A percentile compares a stretch with the other conserved stretches of the same genome.
Conservation (phyloP, 2,329 filamentous ascomycete genomes). For the Monosporascus cannonballus region DNA sequence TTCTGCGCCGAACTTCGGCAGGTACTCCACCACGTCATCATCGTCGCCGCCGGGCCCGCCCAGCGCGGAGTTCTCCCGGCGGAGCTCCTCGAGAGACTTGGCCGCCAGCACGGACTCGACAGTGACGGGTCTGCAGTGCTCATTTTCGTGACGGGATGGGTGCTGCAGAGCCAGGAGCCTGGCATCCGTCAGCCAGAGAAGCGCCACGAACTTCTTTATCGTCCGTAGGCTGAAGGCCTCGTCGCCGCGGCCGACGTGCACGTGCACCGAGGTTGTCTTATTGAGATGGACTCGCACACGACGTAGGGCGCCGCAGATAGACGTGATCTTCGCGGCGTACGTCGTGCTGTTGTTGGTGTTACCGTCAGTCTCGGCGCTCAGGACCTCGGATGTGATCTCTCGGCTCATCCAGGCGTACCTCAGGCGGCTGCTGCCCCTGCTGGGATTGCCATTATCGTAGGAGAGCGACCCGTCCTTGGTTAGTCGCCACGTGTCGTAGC, state of each 20-base stretch:
- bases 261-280: slow-evolving; percentile 14
- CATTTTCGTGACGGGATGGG: slow-evolving; percentile 11
- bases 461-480: slow-evolving; percentile 5
- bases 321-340: slow-evolving; percentile 7
- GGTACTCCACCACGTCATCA: slow-evolving; percentile 5
- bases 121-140: slow-evolving; percentile 6
- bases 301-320: slow-evolving; percentile 15
- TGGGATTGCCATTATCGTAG: neutral
- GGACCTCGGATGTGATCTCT: slow-evolving; percentile 18
- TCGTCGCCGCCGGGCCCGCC: neutral
- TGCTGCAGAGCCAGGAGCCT: slow-evolving; percentile 17
- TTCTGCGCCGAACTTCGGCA: slow-evolving; percentile 4
- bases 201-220: slow-evolving; percentile 16
- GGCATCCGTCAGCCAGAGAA: slow-evolving; percentile 16
- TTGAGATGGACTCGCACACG: slow-evolving; percentile 16
- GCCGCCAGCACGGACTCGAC: slow-evolving; percentile 5
- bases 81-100: neutral
- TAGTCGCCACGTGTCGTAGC: slow-evolving; percentile 18
- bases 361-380: slow-evolving; percentile 1
- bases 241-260: slow-evolving; percentile 21
- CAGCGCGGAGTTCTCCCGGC: neutral
- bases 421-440: neutral
- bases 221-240: slow-evolving; percentile 19
- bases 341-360: slow-evolving; percentile 1
- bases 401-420: slow-evolving; percentile 11